phyloP scores from a whole-genome alignment of 345 rosid genomes.

The Kernera saxatilis region DNA sequence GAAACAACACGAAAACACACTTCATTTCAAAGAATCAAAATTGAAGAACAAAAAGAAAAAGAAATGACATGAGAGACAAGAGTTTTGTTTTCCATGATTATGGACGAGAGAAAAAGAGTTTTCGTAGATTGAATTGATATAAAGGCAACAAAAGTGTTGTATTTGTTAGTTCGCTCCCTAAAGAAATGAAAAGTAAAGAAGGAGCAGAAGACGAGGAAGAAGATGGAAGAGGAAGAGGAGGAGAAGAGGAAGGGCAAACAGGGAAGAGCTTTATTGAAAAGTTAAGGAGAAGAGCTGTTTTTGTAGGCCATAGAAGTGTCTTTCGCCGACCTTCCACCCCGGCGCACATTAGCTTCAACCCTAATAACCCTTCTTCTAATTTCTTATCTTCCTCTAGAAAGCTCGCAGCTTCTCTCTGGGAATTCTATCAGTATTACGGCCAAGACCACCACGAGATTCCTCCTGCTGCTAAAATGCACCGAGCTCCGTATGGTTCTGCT shows the following conservation, averaged over 20 bases:
- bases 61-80: neutral
- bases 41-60: neutral
- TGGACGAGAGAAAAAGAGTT: neutral
- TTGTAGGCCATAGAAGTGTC: constrained; percentile 29
- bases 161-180: neutral
- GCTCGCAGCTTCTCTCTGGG: constrained; percentile 36
- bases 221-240: neutral
- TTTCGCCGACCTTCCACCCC: constrained; percentile 28
- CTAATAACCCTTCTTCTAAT: constrained; percentile 1
- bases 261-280: constrained; percentile 26
- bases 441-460: constrained; percentile 4
- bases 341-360: constrained; percentile 20
- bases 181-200: constrained; percentile 30
- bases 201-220: constrained; percentile 4
- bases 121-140: neutral
- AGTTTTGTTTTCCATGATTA: neutral
- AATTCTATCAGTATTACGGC: constrained; percentile 51
- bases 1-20: neutral
- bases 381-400: constrained; percentile 25
- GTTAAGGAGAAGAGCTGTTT: constrained; percentile 24
- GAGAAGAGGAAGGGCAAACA: constrained; percentile 25
- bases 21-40: neutral
- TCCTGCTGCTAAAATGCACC: constrained; percentile 54
- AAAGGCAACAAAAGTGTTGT: neutral
- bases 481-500: constrained; percentile 27